These are phyloP conservation scores for Komagataea norvegica DNA, from an alignment of 1,139 yeast species.

Conservation along the genomic window DNA sequence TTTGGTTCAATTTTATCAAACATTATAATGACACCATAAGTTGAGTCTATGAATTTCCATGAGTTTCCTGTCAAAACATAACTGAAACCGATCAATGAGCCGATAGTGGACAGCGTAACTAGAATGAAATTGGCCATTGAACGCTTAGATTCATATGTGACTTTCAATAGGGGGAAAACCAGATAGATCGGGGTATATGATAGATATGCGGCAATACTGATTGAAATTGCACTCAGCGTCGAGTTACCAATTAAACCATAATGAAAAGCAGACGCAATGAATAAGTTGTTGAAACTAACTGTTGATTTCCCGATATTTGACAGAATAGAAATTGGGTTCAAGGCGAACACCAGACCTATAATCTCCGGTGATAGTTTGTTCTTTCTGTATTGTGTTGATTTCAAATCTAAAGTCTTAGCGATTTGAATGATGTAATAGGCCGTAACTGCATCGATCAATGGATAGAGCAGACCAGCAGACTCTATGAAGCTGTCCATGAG, in stretches of 20 bases:
- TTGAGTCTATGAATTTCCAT: slow-evolving; percentile 52
- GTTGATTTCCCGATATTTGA: slow-evolving; percentile 71
- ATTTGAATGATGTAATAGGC: slow-evolving; percentile 33
- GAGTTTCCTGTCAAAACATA: slow-evolving; percentile 37
- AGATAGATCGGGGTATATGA: slow-evolving; percentile 58
- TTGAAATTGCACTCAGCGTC: slow-evolving; percentile 43
- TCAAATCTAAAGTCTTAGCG: slow-evolving; percentile 27
- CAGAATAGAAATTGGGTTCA: slow-evolving; percentile 74
- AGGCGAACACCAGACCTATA: slow-evolving; percentile 59
- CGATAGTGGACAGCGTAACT: slow-evolving; percentile 23
- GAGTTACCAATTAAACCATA: slow-evolving; percentile 40
- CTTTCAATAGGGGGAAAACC: slow-evolving; percentile 48
- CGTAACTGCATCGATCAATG: slow-evolving; percentile 37
- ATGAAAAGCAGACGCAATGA: slow-evolving; percentile 47
- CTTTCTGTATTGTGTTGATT: slow-evolving; percentile 6
- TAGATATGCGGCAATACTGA: slow-evolving; percentile 64
- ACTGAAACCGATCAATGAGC: slow-evolving; percentile 37
- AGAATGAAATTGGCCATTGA: slow-evolving; percentile 5
- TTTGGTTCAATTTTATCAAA: slow-evolving; percentile 67
- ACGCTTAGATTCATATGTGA: slow-evolving; percentile 18
- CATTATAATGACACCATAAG: slow-evolving; percentile 56
- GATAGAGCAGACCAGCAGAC: slow-evolving; percentile 33
- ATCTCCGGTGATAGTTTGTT: slow-evolving; percentile 35
- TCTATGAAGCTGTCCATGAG: slow-evolving; percentile 28
- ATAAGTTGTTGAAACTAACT: slow-evolving; percentile 52